These are phyloP conservation scores for Sugiyamaella valdiviana DNA, from an alignment of 805 yeast species.

Conservation along the genomic window DNA sequence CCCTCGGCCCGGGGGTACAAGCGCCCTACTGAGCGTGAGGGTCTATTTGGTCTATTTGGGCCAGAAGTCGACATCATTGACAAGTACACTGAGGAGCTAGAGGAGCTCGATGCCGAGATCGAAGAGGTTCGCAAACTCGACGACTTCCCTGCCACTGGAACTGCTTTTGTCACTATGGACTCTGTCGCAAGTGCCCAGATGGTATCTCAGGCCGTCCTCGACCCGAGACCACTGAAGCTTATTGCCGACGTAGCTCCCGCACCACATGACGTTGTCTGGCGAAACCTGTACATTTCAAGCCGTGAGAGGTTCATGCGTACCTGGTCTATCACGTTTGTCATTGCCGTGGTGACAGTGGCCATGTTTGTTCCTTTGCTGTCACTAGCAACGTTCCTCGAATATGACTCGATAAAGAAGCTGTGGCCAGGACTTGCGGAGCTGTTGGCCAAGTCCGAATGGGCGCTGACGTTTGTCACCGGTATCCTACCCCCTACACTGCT, in stretches of 20 bases:
- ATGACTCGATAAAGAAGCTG: slow-evolving; percentile 67
- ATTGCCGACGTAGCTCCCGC: slow-evolving; percentile 89
- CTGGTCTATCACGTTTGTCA: slow-evolving; percentile 57
- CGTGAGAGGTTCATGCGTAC: slow-evolving; percentile 61
- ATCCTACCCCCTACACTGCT: slow-evolving; percentile 86
- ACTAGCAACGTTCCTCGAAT: slow-evolving; percentile 73
- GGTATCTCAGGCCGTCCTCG: slow-evolving; percentile 92
- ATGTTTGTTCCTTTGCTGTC: slow-evolving; percentile 80
- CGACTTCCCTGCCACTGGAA: slow-evolving; percentile 68
- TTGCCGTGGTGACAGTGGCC: slow-evolving; percentile 62
- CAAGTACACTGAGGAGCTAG: slow-evolving; percentile 61
- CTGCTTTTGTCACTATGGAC: slow-evolving; percentile 93
- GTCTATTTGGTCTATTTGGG: slow-evolving; percentile 60
- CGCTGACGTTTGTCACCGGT: slow-evolving; percentile 76
- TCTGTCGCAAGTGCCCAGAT: slow-evolving; percentile 93
- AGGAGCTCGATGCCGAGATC: slow-evolving; percentile 66
- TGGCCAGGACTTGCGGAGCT: slow-evolving; percentile 78
- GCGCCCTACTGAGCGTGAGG: slow-evolving; percentile 60
- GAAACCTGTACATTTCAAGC: slow-evolving; percentile 74
- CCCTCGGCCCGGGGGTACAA: slow-evolving; percentile 28
- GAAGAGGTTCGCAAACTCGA: slow-evolving; percentile 36
- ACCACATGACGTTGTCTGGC: slow-evolving; percentile 94
- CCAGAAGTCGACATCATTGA: slow-evolving; percentile 74
- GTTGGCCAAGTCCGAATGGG: slow-evolving; percentile 60
- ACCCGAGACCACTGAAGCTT: slow-evolving; percentile 78